Percentiles rank a stretch among this genome's conserved stretches.
Conservation (phyloP, 495 filamentous ascomycete genomes). For the Penicillium antarcticum region DNA sequence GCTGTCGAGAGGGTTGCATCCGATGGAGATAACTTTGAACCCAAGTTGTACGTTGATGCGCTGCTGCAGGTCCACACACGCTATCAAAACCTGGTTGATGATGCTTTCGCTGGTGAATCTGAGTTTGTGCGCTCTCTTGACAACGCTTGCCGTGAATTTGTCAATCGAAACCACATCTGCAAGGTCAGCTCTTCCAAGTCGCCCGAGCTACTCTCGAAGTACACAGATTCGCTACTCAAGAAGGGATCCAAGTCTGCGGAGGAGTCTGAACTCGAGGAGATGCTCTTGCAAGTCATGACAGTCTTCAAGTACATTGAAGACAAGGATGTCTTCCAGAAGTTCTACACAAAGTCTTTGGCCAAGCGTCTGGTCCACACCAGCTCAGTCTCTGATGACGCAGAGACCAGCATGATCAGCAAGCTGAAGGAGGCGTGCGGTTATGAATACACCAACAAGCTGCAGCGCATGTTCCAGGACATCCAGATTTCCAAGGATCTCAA, state of each 20-base stretch:
- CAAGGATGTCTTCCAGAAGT: slow-evolving; percentile 99
- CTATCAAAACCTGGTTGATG: slow-evolving; percentile 86
- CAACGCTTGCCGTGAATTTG: slow-evolving; percentile 96
- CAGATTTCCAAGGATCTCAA: slow-evolving; percentile 98
- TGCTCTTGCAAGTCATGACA: slow-evolving; percentile 95
- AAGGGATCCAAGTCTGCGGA: slow-evolving; percentile 89
- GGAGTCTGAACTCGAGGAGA: slow-evolving; percentile 88
- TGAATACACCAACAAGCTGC: slow-evolving; percentile 98
- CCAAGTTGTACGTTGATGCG: slow-evolving; percentile 94
- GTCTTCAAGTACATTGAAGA: slow-evolving; percentile 99
- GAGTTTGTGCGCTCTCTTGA: slow-evolving; percentile 96
- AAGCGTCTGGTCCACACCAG: slow-evolving; percentile 91
- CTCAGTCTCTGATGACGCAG: slow-evolving; percentile 93
- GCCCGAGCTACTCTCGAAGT: slow-evolving; percentile 91
- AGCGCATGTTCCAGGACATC: slow-evolving; percentile 99
- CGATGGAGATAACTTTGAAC: slow-evolving; percentile 87
- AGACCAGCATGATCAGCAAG: slow-evolving; percentile 99
- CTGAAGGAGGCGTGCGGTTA: slow-evolving; percentile 98
- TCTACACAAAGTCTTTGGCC: slow-evolving; percentile 95
- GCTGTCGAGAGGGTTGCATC: slow-evolving; percentile 89
- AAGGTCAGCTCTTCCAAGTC: slow-evolving; percentile 88
- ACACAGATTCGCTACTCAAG: slow-evolving; percentile 89
- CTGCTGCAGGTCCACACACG: slow-evolving; percentile 90
- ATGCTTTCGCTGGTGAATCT: slow-evolving; percentile 90
- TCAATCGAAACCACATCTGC: slow-evolving; percentile 95